Evolutionary conservation across 805 yeast genomes (phyloP).

Genomic region (Candida germanica): DNA sequence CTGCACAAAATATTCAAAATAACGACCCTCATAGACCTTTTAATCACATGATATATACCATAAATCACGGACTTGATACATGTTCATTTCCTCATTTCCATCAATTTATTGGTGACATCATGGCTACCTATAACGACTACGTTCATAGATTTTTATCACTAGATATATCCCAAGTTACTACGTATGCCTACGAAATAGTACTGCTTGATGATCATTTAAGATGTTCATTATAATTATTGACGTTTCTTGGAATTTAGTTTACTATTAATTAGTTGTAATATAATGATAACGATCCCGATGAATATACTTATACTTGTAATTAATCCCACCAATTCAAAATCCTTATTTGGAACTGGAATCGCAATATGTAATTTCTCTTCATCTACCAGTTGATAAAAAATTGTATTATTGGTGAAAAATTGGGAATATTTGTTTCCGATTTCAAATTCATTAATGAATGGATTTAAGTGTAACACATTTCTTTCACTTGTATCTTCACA

Average conservation of each 20-base stretch:
- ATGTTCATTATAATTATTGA: constrained; percentile 1
- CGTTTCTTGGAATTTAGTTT: constrained; percentile 3
- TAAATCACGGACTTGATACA: constrained; percentile 2
- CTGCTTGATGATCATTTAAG: constrained; percentile 14
- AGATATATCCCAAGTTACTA: not conserved
- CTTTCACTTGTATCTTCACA: constrained; percentile 29
- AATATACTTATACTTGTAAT: constrained; percentile 11
- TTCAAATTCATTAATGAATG: constrained; percentile 28
- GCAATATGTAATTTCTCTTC: not conserved
- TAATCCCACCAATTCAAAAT: constrained; percentile 10
- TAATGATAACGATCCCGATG: constrained; percentile 11
- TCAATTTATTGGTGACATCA: constrained; percentile 1
- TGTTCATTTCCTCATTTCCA: constrained; percentile 5
- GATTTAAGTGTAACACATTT: constrained; percentile 29
- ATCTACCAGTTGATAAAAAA: constrained; percentile 26
- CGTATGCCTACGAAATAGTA: constrained; percentile 12
- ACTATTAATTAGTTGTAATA: constrained; percentile 9
- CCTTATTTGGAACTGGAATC: constrained; percentile 12
- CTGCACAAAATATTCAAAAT: not conserved
- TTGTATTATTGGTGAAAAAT: constrained; percentile 39
- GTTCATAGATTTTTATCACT: constrained; percentile 1
- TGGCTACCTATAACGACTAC: constrained; percentile 11
- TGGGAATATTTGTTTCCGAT: constrained; percentile 31
- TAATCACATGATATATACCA: constrained; percentile 3
- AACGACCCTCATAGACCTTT: not conserved